These are phyloP conservation scores for Lanmaoa rubissima DNA, from an alignment of 768 basidiomycete species.

Conservation along the genomic window DNA sequence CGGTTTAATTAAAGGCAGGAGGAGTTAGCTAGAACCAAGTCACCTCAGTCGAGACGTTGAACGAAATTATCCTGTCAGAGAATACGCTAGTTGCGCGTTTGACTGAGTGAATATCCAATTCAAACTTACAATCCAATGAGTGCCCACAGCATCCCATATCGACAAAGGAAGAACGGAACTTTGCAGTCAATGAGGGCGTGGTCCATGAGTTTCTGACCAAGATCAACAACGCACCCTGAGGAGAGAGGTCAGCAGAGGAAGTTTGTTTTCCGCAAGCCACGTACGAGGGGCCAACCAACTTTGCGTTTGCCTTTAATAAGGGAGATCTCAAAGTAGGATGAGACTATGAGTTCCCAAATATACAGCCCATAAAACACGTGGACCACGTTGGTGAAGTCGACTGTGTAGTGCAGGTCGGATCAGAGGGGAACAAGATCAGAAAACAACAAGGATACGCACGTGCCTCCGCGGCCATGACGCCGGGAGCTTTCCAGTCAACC, in stretches of 20 bases:
- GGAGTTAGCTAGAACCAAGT: background rate
- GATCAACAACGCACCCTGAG: constrained; percentile 15
- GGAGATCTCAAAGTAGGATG: constrained; percentile 67
- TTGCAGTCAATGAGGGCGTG: constrained; percentile 6
- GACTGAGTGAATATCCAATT: background rate
- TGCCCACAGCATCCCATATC: constrained; percentile 69
- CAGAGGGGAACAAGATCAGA: background rate
- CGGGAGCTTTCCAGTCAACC: constrained; percentile 27
- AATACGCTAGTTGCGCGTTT: background rate
- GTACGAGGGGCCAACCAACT: constrained; percentile 69
- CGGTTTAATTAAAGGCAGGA: background rate
- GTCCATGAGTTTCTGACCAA: background rate
- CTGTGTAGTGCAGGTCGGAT: constrained; percentile 32
- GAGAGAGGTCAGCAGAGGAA: constrained; percentile 2
- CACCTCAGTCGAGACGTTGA: constrained; percentile 43
- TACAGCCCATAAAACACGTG: constrained; percentile 66
- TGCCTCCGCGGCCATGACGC: constrained; percentile 21
- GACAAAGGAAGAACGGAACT: constrained; percentile 69
- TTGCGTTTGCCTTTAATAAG: constrained; percentile 53
- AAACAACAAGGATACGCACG: constrained; percentile 15
- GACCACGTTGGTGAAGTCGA: constrained; percentile 56
- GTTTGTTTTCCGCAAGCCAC: constrained; percentile 22
- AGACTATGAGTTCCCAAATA: constrained; percentile 64
- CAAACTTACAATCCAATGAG: constrained; percentile 55
- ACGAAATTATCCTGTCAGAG: constrained; percentile 50